A percentile compares a stretch with the other conserved stretches of the same genome.
These are phyloP conservation scores for Symbiotaphrina buchneri DNA, from an alignment of 495 filamentous ascomycete species.

Conservation along the genomic window DNA sequence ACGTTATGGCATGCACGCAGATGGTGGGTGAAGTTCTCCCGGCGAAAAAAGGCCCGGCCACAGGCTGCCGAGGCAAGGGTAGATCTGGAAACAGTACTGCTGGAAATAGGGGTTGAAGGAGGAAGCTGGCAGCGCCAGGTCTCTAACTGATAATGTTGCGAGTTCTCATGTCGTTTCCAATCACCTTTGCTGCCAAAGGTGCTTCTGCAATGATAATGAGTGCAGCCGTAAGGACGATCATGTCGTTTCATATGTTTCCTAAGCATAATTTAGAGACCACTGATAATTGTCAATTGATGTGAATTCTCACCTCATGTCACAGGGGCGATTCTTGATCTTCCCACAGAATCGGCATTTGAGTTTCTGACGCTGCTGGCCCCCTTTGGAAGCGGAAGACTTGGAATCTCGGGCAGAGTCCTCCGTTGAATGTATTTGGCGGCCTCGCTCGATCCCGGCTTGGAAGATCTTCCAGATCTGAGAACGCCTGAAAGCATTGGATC, in stretches of 20 bases:
- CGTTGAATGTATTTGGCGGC: too few relatives aligned
- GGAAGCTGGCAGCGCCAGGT: constrained; percentile 49
- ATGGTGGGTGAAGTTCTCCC: constrained; percentile 37
- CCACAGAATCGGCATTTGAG: constrained; percentile 1
- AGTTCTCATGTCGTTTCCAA: constrained; percentile 91
- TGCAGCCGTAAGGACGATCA: constrained; percentile 72
- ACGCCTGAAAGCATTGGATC: too few relatives aligned
- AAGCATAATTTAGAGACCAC: background rate
- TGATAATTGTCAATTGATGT: constrained; percentile 1
- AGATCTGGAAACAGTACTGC: too few relatives aligned
- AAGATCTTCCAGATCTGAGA: too few relatives aligned
- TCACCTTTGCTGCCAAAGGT: constrained; percentile 83
- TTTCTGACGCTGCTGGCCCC: too few relatives aligned
- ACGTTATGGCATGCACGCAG: constrained; percentile 29
- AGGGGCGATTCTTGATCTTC: constrained; percentile 1
- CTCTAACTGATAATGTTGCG: constrained; percentile 57
- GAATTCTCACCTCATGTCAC: constrained; percentile 9
- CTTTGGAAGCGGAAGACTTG: constrained; percentile 8
- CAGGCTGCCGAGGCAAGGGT: constrained; percentile 17
- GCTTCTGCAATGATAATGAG: constrained; percentile 48
- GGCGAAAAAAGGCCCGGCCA: constrained; percentile 32
- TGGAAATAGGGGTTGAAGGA: constrained; percentile 4
- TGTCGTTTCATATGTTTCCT: constrained; percentile 87
- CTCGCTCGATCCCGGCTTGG: too few relatives aligned
- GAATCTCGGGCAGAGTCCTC: too few relatives aligned